Conservation (phyloP, 2,329 filamentous ascomycete genomes). For the Dothidotthia symphoricarpi region DNA sequence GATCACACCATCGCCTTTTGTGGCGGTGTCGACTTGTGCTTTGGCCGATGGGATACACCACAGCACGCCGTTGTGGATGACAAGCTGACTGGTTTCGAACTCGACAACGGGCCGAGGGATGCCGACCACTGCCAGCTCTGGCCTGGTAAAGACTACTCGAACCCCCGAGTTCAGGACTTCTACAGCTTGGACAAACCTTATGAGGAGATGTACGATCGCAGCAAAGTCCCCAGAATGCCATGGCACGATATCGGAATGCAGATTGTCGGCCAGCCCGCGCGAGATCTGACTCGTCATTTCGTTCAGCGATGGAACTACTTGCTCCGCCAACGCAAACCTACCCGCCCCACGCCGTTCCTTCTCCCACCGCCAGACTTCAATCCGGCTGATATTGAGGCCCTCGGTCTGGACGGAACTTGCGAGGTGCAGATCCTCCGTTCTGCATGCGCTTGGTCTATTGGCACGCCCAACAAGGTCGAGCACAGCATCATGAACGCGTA, state of each 20-base stretch:
- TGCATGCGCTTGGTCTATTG: conserved; percentile 86
- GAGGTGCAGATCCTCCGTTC: conserved; percentile 95
- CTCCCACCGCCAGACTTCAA: conserved; percentile 92
- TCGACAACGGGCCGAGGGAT: conserved; percentile 69
- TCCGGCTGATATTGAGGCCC: conserved; percentile 75
- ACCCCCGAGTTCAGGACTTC: conserved; percentile 92
- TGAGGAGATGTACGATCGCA: conserved; percentile 97
- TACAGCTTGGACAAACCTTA: conserved; percentile 91
- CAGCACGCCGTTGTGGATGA: conserved; percentile 90
- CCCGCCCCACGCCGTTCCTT: conserved; percentile 87
- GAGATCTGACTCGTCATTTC: conserved; percentile 92
- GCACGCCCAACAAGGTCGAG: conserved; percentile 77
- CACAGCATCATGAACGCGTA: conserved; percentile 96
- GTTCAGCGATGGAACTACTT: conserved; percentile 99
- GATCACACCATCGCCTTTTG: conserved; percentile 96
- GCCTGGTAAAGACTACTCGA: conserved; percentile 98
- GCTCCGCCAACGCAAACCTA: conserved; percentile 86
- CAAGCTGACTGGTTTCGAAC: conserved; percentile 91
- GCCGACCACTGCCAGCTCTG: conserved; percentile 93
- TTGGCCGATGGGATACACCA: conserved; percentile 95
- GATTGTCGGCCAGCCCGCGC: conserved; percentile 89
- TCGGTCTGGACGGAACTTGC: conserved; percentile 89
- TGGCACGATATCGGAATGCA: conserved; percentile 99
- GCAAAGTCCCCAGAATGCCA: conserved; percentile 86
- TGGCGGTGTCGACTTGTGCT: conserved; percentile 93